Evolutionary conservation across 106 monocot species (phyloP), one percentile per base, ranked within the genome.

Genomic region (Posidonia australis): DNA sequence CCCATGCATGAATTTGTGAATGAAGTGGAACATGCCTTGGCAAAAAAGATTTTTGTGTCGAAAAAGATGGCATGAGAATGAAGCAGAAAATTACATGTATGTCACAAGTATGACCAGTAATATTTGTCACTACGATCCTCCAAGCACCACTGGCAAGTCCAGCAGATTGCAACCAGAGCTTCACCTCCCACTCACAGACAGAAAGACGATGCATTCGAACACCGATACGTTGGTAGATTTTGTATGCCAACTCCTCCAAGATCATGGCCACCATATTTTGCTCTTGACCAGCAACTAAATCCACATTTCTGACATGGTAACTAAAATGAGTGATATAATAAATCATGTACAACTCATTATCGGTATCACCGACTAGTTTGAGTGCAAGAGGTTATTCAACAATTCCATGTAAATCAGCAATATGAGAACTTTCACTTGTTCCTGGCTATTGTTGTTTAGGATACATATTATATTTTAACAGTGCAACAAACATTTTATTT

Each of bases 181-280:
- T 98, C 25, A 98, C 83, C 83, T 98, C 98, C 98, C 98, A 98
- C 71, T 91, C 85, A 70, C 91, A 87, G 20, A 98, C 91, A 68
- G 98, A 79, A 49, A 98, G 77, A 26, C 96, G 87, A 60, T 98
- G 91, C 96, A 98, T 91, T 49, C 87, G 76, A 9, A 90, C 98
- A 29, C 98, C 98, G 46, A 88, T 85, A 55, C 77, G 46, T 71
- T 88, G 79, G 73, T 98, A 82, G 66, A 98, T 72, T 67, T 77
- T 83, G 46, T 67, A 29, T 45, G 78, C 85, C 72, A 91, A 70
- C 51, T 85, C 84, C 69, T 98, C 81, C 53, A 98, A 79, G 52
- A 88, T 67, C 45, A 58, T 63, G 63, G 67, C 68, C 19, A 85
- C 74, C 14, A 63, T 72, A 31, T 56, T 67, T 79, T 91, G 91